These are phyloP conservation scores for Fusarium praegraminearum DNA, from an alignment of 2,329 filamentous ascomycete species.

Conservation along the genomic window DNA sequence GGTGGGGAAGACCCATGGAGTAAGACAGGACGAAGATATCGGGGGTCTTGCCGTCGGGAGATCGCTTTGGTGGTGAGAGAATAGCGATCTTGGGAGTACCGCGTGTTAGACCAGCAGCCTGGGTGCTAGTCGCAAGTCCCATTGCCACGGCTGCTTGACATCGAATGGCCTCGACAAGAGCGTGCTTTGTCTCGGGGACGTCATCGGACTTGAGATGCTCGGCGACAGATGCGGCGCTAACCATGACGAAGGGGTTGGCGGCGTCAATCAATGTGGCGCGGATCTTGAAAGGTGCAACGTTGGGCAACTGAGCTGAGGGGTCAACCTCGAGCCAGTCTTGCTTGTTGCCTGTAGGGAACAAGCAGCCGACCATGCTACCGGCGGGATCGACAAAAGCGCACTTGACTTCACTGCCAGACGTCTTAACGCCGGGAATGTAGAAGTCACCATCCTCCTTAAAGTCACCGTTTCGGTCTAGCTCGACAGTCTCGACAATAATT, in stretches of 20 bases:
- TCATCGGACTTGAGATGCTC: slow-evolving; percentile 38
- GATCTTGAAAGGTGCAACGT: slow-evolving; percentile 50
- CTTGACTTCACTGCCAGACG: slow-evolving; percentile 63
- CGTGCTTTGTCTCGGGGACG: slow-evolving; percentile 14
- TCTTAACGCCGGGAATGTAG: slow-evolving; percentile 70
- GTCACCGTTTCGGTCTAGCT: slow-evolving; percentile 60
- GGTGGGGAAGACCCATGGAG: slow-evolving; percentile 64
- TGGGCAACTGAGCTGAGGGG: not conserved
- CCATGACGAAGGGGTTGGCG: slow-evolving; percentile 61
- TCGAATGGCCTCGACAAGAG: slow-evolving; percentile 64
- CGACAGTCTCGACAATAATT: slow-evolving; percentile 66
- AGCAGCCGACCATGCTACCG: slow-evolving; percentile 69
- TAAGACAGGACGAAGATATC: slow-evolving; percentile 61
- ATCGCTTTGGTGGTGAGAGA: slow-evolving; percentile 50
- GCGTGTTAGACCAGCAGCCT: slow-evolving; percentile 49
- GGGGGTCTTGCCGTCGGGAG: slow-evolving; percentile 6
- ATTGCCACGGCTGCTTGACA: slow-evolving; percentile 66
- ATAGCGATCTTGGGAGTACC: slow-evolving; percentile 69
- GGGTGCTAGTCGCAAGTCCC: slow-evolving; percentile 61
- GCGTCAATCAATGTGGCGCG: slow-evolving; percentile 52
- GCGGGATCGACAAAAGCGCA: slow-evolving; percentile 70
- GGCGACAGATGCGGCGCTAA: slow-evolving; percentile 51
- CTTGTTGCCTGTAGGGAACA: slow-evolving; percentile 68
- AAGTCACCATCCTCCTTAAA: slow-evolving; percentile 63
- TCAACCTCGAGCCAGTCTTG: slow-evolving; percentile 52